Evolutionary conservation across 352 stramenopile species (phyloP), one percentile per base, ranked within the genome.

Genomic region (Pythium sukuiense): DNA sequence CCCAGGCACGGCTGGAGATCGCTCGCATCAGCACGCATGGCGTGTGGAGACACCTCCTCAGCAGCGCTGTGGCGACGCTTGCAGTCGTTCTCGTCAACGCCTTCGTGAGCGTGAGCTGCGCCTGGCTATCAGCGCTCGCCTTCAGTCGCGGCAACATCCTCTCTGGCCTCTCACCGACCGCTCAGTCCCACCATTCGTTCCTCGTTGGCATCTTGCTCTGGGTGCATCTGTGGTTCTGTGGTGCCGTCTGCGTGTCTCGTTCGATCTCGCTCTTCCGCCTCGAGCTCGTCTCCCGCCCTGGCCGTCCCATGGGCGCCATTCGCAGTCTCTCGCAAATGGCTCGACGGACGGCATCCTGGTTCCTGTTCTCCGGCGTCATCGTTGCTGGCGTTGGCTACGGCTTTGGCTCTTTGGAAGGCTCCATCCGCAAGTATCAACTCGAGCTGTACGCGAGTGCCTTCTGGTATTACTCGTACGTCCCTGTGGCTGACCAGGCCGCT

Each of bases 141-240:
- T 52, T 61, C 33, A 71, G 65, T n/a, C 55, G 8, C 9, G 65
- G 65, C 53, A 67, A 61, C 35, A 48, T 67, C 32, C 59, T 71
- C 29, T 63, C 59, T 3, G 54, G 30, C 8, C 20, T 26, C 18
- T 29, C 18, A 3, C 54, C 54, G 6, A 32, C 30, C 1, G 24
- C 32, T 32, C 59, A 65, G 37, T 59, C 59, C 9, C 49, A 45
- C 20, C 24, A 35, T 13, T 50, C 49, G 33, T 65, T 59, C 6
- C 35, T 65, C 20, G 30, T 59, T 8, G 48, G 32, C 14, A 48
- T 30, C 4, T 26, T 65, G 7, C 26, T 65, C 2, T 65, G 59
- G 46, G 48, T 45, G 9, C 59, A 65, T 27, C 5, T 59, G 7
- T 52, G 56, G 11, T 65, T 65, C 27, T 65, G 59, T 18, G 14